Conservation (phyloP, 192 early-diverging fungal genomes). For the Radiomyces spectabilis region DNA sequence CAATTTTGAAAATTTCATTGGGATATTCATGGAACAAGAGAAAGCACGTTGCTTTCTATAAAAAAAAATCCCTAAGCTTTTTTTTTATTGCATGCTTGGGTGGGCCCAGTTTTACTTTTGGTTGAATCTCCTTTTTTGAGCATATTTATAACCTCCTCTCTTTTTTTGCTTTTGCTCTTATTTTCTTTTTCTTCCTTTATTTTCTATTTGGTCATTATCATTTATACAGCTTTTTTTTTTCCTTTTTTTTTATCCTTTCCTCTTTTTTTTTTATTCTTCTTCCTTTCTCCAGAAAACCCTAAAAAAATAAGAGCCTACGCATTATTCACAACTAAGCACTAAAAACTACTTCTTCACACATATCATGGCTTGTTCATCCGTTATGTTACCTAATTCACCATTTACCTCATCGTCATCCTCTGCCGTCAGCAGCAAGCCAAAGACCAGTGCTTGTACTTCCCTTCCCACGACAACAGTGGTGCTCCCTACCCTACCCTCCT, state of each 20-base stretch:
- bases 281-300: background rate
- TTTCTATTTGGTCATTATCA: background rate
- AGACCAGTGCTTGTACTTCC: background rate
- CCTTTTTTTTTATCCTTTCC: background rate
- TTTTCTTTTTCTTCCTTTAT: background rate
- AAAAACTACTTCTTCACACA: background rate
- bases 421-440: background rate
- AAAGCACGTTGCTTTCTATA: background rate
- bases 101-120: background rate
- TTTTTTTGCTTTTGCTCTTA: background rate
- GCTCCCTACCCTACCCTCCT: background rate
- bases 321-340: background rate
- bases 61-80: background rate
- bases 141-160: background rate
- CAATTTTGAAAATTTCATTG: background rate
- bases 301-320: background rate
- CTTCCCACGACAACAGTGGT: background rate
- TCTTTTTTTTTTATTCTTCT: background rate
- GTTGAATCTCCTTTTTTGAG: background rate
- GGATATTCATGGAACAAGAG: background rate
- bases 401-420: background rate
- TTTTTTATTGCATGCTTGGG: no score
- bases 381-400: no score
- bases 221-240: conserved; percentile 1
- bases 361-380: background rate